A percentile compares a stretch with the other conserved stretches of the same genome.
phyloP scores from a whole-genome alignment of 208 protist species.

The Tritrichomonas musculus region DNA sequence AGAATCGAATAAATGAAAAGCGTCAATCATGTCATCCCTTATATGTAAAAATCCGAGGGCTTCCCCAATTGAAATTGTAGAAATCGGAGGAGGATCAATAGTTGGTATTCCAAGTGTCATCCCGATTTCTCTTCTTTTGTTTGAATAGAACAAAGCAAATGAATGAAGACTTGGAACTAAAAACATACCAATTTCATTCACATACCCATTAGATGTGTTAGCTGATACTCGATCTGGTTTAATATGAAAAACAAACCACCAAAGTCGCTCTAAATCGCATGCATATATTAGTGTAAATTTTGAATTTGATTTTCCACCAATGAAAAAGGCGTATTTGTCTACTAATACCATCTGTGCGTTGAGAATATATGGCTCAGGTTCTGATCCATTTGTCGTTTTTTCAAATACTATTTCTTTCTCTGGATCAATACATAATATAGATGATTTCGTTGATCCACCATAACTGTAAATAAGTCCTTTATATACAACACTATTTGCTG shows the following conservation, averaged over 20 bases:
- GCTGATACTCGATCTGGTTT: not conserved
- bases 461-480: not conserved
- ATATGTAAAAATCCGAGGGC: not conserved
- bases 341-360: no score
- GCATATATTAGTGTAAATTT: not conserved
- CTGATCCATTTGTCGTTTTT: not conserved
- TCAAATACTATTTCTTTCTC: not conserved
- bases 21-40: conserved; percentile 14
- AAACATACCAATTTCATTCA: not conserved
- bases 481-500: not conserved
- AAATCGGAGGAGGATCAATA: not conserved
- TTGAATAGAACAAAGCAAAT: not conserved
- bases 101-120: not conserved
- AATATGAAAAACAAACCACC: conserved; percentile 22
- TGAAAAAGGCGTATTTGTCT: not conserved
- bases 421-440: not conserved
- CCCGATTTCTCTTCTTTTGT: not conserved
- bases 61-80: not conserved
- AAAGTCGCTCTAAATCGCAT: not conserved
- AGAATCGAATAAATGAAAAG: not conserved
- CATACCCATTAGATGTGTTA: not conserved
- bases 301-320: not conserved
- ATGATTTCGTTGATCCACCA: not conserved
- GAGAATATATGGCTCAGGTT: not conserved
- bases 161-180: not conserved